Percentiles rank a stretch among this genome's conserved stretches.
phyloP scores from a whole-genome alignment of 257 asterid genomes.

The Solanum medicagineum region DNA sequence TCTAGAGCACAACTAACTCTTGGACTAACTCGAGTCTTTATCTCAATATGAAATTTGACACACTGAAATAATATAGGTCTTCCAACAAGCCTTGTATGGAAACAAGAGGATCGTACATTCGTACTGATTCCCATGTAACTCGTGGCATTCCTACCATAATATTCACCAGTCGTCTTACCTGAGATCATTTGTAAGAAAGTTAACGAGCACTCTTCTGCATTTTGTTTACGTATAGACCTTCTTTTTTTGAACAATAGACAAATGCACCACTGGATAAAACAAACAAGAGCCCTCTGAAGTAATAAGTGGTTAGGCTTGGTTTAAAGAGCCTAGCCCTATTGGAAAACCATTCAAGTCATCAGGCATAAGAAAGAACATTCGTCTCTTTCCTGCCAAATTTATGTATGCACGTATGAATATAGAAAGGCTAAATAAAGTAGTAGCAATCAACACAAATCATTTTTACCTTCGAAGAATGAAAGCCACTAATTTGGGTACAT shows the following conservation, averaged over 20 bases:
- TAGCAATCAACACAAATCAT: background rate
- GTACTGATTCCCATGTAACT: background rate
- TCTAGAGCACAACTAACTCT: background rate
- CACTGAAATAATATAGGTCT: background rate
- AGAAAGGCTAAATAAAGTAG: background rate
- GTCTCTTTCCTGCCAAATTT: background rate
- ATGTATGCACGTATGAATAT: background rate
- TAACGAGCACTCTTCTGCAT: background rate
- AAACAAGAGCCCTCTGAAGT: background rate
- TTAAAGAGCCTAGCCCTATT: background rate
- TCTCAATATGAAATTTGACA: background rate
- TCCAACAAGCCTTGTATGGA: background rate
- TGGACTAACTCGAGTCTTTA: background rate
- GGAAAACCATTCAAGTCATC: background rate
- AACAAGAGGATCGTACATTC: background rate
- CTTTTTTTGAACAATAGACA: background rate
- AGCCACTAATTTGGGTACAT: constrained; percentile 19
- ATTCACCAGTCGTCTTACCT: background rate
- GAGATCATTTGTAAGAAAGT: background rate
- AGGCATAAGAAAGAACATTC: background rate
- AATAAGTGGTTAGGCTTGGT: background rate
- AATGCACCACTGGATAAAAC: background rate
- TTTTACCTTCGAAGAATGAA: constrained; percentile 46
- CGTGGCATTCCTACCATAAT: background rate
- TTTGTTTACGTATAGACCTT: background rate